phyloP scores from a whole-genome alignment of 208 protist genomes.

The Angomonas deanei region DNA sequence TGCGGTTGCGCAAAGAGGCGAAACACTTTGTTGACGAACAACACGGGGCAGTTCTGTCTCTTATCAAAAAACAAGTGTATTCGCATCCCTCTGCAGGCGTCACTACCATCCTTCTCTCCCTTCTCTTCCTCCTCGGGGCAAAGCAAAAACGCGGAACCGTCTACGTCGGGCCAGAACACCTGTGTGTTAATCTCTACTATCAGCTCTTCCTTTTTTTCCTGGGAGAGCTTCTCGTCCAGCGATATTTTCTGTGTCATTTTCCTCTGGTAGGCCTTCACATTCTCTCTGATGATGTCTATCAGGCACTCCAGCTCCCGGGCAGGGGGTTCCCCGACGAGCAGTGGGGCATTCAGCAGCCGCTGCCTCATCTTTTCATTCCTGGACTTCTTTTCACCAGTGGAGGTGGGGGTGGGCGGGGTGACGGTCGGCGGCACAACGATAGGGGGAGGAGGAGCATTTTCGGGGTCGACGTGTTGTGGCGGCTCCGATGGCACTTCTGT shows the following conservation, averaged over 20 bases:
- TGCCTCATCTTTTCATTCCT: not conserved
- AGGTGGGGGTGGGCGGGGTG: not conserved
- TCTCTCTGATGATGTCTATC: conserved; percentile 19
- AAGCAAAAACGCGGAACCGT: conserved; percentile 17
- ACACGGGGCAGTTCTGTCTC: conserved; percentile 28
- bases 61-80: conserved; percentile 43
- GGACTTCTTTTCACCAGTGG: not conserved
- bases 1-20: conserved; percentile 31
- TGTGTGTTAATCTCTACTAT: not conserved
- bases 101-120: not conserved
- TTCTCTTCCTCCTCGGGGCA: not conserved
- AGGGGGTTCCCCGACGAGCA: conserved; percentile 46
- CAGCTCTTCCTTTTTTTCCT: not conserved
- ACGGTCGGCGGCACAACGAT: too few species aligned
- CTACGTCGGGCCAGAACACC: conserved; percentile 13
- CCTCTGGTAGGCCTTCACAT: conserved; percentile 11
- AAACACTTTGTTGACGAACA: conserved; percentile 58
- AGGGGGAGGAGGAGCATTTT: too few species aligned
- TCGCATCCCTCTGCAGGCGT: conserved; percentile 30
- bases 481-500: too few species aligned
- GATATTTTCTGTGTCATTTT: conserved; percentile 9
- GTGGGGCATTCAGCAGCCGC: conserved; percentile 17
- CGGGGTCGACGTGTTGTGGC: not conserved
- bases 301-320: conserved; percentile 26
- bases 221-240: not conserved